A percentile compares a stretch with the other conserved stretches of the same genome.
These are phyloP conservation scores for Aspergillus clavatus DNA, from an alignment of 2,329 filamentous ascomycete species.

Conservation along the genomic window DNA sequence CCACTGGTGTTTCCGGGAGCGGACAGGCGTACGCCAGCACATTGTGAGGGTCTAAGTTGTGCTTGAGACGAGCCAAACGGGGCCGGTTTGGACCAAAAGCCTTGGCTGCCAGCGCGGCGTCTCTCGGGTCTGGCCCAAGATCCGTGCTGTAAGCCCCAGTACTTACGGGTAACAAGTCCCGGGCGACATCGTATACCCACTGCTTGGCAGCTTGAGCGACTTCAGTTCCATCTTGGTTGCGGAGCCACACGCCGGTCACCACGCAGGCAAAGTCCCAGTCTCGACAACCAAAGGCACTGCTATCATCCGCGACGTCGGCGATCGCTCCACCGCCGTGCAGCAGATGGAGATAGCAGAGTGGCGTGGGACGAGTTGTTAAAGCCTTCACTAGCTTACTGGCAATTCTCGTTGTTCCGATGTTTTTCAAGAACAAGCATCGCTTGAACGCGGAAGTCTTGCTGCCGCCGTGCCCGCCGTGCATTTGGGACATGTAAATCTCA, in stretches of 20 bases:
- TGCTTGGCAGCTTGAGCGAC: conserved; percentile 34
- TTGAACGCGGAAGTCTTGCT: conserved; percentile 62
- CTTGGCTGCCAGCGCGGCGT: conserved; percentile 45
- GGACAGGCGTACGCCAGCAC: conserved; percentile 55
- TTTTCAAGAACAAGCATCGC: conserved; percentile 57
- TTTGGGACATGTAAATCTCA: conserved; percentile 57
- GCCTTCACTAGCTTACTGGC: conserved; percentile 41
- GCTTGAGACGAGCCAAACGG: conserved; percentile 52
- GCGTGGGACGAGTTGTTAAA: conserved; percentile 46
- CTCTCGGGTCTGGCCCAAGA: conserved; percentile 59
- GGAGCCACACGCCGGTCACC: conserved; percentile 58
- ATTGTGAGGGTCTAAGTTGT: conserved; percentile 44
- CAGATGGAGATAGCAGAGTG: conserved; percentile 59
- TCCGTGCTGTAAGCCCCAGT: conserved; percentile 56
- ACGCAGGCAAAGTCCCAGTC: conserved; percentile 63
- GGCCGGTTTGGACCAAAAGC: conserved; percentile 55
- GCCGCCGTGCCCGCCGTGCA: conserved; percentile 56
- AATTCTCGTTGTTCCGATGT: conserved; percentile 38
- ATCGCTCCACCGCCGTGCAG: conserved; percentile 56
- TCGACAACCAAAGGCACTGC: conserved; percentile 59
- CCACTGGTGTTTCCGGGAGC: conserved; percentile 36
- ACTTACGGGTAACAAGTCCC: conserved; percentile 47
- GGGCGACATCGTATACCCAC: conserved; percentile 56
- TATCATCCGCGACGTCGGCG: conserved; percentile 40
- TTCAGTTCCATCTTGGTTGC: conserved; percentile 47